A percentile compares a stretch with the other conserved stretches of the same genome.
These are phyloP conservation scores for Aspergillus conjunctus DNA, from an alignment of 495 filamentous ascomycete species.

Conservation along the genomic window DNA sequence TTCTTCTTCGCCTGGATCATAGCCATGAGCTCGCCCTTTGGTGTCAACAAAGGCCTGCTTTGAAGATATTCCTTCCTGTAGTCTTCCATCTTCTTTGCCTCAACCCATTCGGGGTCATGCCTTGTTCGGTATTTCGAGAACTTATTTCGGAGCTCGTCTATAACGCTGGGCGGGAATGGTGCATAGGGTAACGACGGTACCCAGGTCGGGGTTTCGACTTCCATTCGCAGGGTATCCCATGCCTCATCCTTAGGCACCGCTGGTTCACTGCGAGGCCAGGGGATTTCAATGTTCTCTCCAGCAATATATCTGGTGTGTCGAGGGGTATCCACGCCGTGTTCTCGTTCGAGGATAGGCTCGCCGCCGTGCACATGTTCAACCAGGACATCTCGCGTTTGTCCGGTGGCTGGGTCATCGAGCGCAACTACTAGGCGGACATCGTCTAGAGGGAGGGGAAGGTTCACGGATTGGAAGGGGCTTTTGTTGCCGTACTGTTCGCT, in stretches of 20 bases:
- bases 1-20: conserved; percentile 28
- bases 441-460: conserved; percentile 61
- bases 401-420: conserved; percentile 63
- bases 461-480: conserved; percentile 45
- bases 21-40: conserved; percentile 37
- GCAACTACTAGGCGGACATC: conserved; percentile 80
- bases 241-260: conserved; percentile 50
- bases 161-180: conserved; percentile 76
- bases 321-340: conserved; percentile 38
- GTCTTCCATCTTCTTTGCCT: conserved; percentile 59
- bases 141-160: conserved; percentile 87
- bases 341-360: conserved; percentile 37
- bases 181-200: conserved; percentile 69
- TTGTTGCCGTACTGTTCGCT: conserved; percentile 40
- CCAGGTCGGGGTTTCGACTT: conserved; percentile 75
- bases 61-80: conserved; percentile 59
- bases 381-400: conserved; percentile 67
- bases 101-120: conserved; percentile 64
- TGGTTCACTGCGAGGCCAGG: conserved; percentile 64
- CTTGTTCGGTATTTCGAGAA: conserved; percentile 81
- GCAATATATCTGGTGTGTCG: conserved; percentile 47
- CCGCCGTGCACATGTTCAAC: conserved; percentile 63
- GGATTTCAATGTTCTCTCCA: conserved; percentile 60
- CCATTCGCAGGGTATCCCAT: conserved; percentile 71
- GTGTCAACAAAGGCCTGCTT: conserved; percentile 52